Base-by-base conservation (phyloP, 257 asterid genomes). In the Capsicum rhomboideum region DNA sequence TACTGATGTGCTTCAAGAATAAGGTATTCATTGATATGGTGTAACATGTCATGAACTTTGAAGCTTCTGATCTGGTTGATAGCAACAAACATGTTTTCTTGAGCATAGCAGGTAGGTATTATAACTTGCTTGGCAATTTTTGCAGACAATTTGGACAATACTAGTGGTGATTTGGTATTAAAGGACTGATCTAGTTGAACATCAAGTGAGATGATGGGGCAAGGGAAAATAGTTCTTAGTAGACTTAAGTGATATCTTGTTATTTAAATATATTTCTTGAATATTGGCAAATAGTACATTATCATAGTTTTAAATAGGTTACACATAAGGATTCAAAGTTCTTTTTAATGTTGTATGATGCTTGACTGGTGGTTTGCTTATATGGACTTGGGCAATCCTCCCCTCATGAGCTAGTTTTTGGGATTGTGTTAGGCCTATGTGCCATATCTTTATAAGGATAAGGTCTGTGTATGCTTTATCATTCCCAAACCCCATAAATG, bases 1-100 rank as follows among this genome's bases (percentile, higher is more conserved):
- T 85, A 29, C 78, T 90, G 4, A 28, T 85, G 3, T 92, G 98
- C 87, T 50, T 53, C 40, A 88, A 91, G 84, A 95, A 93, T 77
- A 86, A 75, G 87, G 88, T 84, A 88, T 87, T 88, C 29, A 80
- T 84, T 4, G 91, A 92, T 18, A 46, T 90, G 78, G 88, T 81
- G 86, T 91, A 89, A 91, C 63, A 28, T 64, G 29, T 83, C 18
- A 44, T 86, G 84, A 55, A 17, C n/a, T 66, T 72, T 61, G 74
- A 83, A 56, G 34, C 4, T n/a, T 56, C 52, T 37, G 44, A 26
- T 31, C 37, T 31, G 37, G 37, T 31, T 31, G 37, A 31, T 31
- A 31, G 2, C 37, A 31, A 31, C 37, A 31, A 31, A 31, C 37
- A 31, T 31, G 3, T 1, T 31, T 31, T 31, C 37, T 31, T 31